Base-by-base conservation (phyloP, 495 filamentous ascomycete species). In the Letharia columbiana region DNA sequence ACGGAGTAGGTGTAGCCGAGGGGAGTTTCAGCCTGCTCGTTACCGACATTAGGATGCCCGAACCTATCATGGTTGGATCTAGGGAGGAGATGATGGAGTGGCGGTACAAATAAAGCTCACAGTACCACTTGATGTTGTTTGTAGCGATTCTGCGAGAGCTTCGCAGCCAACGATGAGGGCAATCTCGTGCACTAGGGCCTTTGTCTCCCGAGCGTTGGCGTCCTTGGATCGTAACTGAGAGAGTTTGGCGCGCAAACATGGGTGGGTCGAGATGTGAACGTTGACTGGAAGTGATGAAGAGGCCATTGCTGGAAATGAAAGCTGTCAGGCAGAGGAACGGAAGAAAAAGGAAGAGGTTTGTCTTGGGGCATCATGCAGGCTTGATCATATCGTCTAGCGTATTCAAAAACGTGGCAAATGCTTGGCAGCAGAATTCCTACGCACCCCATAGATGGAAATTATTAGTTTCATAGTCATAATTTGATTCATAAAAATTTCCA, bases 241-340 rank as follows among this genome's bases (percentile, higher is more conserved):
- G 70, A 98, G 87, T 80, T 98, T 98, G 68, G 90, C 89, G 62
- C 84, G 78, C 17, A 96, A 82, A 74, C 91, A 96, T 35, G 93
- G 93, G 72, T 98, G 93, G 35, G 78, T 80, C 28, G 91, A 96
- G 75, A 96, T 77, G 74, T 92, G 91, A 62, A 94, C 86, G 73
- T 91, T 92, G 40, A 62, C 20, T 86, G 88, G 42, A 89, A 78
- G 60, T 65, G 23, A 58, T 42, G 74, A 67, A n/a, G 75, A 64
- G 31, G 65, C 23, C 71, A 72, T 76, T 28, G 9, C 5, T 23
- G 23, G 42, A 33, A 35, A 18, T 6, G 7, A 5, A 13, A 41
- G 52, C 20, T 17, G 7, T 13, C 33, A 18, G 3, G 40, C 15
- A 61, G 60, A 61, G 39, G 33, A 35, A 42, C 10, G 56, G 9